Evolutionary conservation across 768 basidiomycete species (phyloP), one percentile per base, ranked within the genome.

Genomic region (Naganishia vishniacii): DNA sequence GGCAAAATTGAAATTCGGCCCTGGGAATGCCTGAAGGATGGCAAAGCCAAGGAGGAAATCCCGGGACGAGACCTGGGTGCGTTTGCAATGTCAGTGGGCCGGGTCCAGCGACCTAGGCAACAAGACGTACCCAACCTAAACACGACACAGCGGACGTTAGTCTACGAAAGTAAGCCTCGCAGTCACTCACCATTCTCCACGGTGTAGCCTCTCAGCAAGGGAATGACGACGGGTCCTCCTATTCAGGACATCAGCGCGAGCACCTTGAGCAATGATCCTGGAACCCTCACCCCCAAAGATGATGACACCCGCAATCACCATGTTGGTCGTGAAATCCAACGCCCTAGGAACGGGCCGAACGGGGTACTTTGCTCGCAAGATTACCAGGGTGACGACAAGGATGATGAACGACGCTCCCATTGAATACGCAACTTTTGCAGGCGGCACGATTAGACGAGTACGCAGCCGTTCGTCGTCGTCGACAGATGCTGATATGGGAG

Each of bases 1-100:
- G 28, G 75, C 71, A 61, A 83, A 75, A 62, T 82, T 82, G 74
- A 84, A 84, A 71, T 83, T 83, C 25, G 83, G 83, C 4, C 83
- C 83, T 0, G 73, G 71, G 67, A 72, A 72, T 1, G 71, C 72
- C 67, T 71, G 71, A 9, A 70, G 68, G 45, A 67, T 59, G 6
- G 63, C 45, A 26, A 46, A 56, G 3, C 56, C 34, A 82, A 82
- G 67, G 81, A 84, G 76, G 69, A 84, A 84, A 73, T 84, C 82
- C 47, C 82, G 78, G 9, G 81, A 78, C 23, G 79, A 77, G 29
- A 84, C 82, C 82, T 82, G 82, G 23, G 80, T 81, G 32, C 77
- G 77, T 7, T 15, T 23, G 18, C 29, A 34, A 32, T 20, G 29
- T 18, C 23, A 26, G 41, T 13, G 42, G 15, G 7, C 45, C 13